phyloP scores from a whole-genome alignment of 768 basidiomycete species.

The Russula sp. region DNA sequence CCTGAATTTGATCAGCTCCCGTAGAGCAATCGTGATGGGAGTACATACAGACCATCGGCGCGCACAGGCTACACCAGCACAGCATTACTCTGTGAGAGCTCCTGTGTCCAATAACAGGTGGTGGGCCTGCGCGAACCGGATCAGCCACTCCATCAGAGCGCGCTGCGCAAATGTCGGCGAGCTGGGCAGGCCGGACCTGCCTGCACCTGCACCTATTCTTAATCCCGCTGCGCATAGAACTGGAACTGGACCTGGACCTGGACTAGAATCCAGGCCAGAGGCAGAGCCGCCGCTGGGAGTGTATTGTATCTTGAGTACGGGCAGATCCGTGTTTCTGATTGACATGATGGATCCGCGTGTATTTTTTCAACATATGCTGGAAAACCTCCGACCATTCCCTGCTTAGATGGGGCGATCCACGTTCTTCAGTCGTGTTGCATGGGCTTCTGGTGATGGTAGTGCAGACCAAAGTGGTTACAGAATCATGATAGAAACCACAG shows the following conservation, averaged over 20 bases:
- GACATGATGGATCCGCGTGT: no score
- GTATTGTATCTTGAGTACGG: conserved; percentile 77
- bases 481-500: no score
- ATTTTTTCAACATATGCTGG: no score
- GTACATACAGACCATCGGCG: conserved; percentile 44
- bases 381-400: no score
- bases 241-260: not conserved
- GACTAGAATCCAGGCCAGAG: no score
- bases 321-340: conserved; percentile 83
- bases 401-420: no score
- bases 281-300: conserved; percentile 31
- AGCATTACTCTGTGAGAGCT: conserved; percentile 70
- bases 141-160: conserved; percentile 75
- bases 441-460: no score
- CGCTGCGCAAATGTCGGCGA: conserved; percentile 48
- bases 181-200: conserved; percentile 17
- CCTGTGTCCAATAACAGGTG: conserved; percentile 86
- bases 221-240: conserved; percentile 14
- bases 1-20: no score
- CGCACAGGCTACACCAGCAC: conserved; percentile 65
- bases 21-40: no score
- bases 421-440: no score
- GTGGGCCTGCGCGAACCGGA: conserved; percentile 83
- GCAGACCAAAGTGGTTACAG: no score
- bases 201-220: conserved; percentile 20